These are phyloP conservation scores for Epichloe hybrida DNA, from an alignment of 2,329 filamentous ascomycete genomes.

Conservation along the genomic window DNA sequence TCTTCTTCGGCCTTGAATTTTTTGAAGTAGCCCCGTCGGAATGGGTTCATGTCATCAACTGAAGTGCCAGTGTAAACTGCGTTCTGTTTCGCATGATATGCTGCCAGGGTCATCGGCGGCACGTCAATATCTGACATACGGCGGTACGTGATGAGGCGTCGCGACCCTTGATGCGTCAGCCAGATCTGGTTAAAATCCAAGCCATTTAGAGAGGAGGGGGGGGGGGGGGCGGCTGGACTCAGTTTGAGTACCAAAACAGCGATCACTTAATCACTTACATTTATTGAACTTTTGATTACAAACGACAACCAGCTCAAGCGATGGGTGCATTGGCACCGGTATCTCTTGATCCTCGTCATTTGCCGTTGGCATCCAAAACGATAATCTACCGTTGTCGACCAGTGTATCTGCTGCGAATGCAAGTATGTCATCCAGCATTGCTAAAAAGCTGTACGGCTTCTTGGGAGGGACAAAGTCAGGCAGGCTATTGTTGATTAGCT, in stretches of 20 bases:
- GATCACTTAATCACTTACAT: slow-evolving; percentile 50
- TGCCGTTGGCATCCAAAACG: slow-evolving; percentile 95
- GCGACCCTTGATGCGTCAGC: slow-evolving; percentile 48
- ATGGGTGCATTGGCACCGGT: slow-evolving; percentile 61
- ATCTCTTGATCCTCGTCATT: slow-evolving; percentile 68
- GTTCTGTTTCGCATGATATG: slow-evolving; percentile 18
- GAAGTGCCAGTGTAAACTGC: slow-evolving; percentile 29
- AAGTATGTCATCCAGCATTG: slow-evolving; percentile 82
- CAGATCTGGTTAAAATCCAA: background rate
- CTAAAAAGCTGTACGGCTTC: slow-evolving; percentile 79
- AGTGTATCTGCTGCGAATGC: slow-evolving; percentile 65
- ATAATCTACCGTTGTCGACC: slow-evolving; percentile 65
- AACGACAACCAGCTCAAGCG: slow-evolving; percentile 57
- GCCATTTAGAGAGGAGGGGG: background rate
- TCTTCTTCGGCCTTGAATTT: slow-evolving; percentile 27
- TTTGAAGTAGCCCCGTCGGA: slow-evolving; percentile 44
- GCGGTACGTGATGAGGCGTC: slow-evolving; percentile 75
- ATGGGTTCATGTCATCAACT: slow-evolving; percentile 47
- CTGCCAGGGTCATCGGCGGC: slow-evolving; percentile 26
- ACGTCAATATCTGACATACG: slow-evolving; percentile 50
- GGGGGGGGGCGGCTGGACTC: too few relatives aligned
- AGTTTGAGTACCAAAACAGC: background rate
- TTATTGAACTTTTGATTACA: slow-evolving; percentile 84
- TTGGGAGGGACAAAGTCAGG: slow-evolving; percentile 74
- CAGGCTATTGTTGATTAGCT: slow-evolving; percentile 16